Percentiles rank a stretch among this genome's conserved stretches.
These are phyloP conservation scores for Exophiala spinifera DNA, from an alignment of 2,329 filamentous ascomycete genomes.

Conservation along the genomic window DNA sequence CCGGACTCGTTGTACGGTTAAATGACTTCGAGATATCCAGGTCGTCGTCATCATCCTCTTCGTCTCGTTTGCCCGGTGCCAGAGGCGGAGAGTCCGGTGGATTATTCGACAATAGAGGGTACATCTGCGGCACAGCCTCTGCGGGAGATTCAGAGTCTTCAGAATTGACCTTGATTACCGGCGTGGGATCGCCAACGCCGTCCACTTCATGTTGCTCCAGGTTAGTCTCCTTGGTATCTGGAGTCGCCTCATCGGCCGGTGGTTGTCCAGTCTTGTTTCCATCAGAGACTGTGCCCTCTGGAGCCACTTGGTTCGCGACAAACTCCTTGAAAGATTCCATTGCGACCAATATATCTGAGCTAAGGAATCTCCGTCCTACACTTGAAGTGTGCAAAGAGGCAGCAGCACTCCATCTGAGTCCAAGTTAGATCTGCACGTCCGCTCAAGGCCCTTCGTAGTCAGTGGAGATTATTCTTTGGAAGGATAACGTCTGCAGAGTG, in stretches of 20 bases:
- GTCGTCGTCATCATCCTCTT: constrained; percentile 45
- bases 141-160: constrained; percentile 10
- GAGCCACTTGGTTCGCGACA: constrained; percentile 7
- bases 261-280: constrained; percentile 19
- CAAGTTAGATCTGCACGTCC: too few relatives aligned
- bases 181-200: neutral
- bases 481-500: too few relatives aligned
- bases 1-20: constrained; percentile 39
- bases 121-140: constrained; percentile 16
- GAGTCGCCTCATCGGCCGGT: neutral
- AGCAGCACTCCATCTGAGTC: too few relatives aligned
- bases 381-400: neutral
- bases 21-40: constrained; percentile 45
- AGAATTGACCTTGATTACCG: constrained; percentile 8
- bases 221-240: neutral
- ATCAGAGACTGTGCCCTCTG: constrained; percentile 32
- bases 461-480: too few relatives aligned
- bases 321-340: constrained; percentile 27
- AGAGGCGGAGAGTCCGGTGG: constrained; percentile 33
- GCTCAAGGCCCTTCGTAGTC: too few relatives aligned
- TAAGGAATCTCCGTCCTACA: neutral
- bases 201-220: neutral
- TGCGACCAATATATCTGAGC: neutral
- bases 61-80: constrained; percentile 33
- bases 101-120: constrained; percentile 32